These are phyloP conservation scores for Penicillium coprophilum DNA, from an alignment of 495 filamentous ascomycete species.

Conservation along the genomic window DNA sequence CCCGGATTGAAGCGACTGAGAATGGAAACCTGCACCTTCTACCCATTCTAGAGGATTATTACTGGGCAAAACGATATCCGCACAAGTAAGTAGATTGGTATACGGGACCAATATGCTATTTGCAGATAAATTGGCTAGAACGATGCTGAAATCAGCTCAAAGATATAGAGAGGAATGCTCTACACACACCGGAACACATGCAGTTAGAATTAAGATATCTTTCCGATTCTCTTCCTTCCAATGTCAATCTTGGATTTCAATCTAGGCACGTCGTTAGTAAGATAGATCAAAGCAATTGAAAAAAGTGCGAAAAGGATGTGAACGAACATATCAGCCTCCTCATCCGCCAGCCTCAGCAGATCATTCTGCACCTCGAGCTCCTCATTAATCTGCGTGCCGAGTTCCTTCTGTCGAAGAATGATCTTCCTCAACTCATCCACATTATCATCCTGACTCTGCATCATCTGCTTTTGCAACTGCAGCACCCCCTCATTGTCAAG, in stretches of 20 bases:
- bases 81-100: not conserved
- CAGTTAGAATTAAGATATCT: slow-evolving; percentile 56
- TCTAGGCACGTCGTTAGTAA: slow-evolving; percentile 37
- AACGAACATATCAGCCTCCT: slow-evolving; percentile 65
- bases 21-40: not conserved
- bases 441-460: slow-evolving; percentile 81
- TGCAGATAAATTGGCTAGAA: not conserved
- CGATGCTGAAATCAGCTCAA: not conserved
- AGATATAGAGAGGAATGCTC: not conserved
- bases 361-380: slow-evolving; percentile 84
- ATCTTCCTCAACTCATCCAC: slow-evolving; percentile 74
- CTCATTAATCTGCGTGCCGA: slow-evolving; percentile 79
- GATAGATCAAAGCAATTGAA: not conserved
- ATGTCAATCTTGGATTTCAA: slow-evolving; percentile 76
- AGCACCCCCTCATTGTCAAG: slow-evolving; percentile 87
- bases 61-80: not conserved
- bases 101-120: not conserved
- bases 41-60: not conserved
- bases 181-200: not conserved
- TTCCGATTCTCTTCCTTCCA: slow-evolving; percentile 76
- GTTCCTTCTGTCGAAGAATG: slow-evolving; percentile 77
- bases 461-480: slow-evolving; percentile 79
- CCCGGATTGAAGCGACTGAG: not conserved
- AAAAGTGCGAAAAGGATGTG: not conserved
- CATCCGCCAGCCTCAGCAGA: slow-evolving; percentile 71